A percentile compares a stretch with the other conserved stretches of the same genome.
Conservation (phyloP, 2,329 filamentous ascomycete genomes). For the Phialophora macrospora region DNA sequence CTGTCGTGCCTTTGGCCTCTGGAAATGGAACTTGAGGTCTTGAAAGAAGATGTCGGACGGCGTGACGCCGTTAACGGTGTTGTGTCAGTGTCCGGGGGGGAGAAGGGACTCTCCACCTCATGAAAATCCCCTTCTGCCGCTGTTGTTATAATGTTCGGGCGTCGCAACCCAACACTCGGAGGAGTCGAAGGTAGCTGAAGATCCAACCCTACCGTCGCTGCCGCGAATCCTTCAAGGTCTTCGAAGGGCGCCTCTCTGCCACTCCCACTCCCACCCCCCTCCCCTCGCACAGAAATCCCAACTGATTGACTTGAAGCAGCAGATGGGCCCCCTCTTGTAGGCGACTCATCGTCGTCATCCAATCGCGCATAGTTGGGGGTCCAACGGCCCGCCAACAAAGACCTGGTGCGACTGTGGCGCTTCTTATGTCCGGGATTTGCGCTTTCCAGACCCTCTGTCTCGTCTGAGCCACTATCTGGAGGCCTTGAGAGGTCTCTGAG, state of each 20-base stretch:
- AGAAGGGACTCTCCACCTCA: constrained; percentile 42
- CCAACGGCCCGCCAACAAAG: constrained; percentile 52
- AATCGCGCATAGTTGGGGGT: constrained; percentile 41
- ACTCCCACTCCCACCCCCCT: constrained; percentile 44
- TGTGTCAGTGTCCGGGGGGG: constrained; percentile 61
- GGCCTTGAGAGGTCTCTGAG: constrained; percentile 65
- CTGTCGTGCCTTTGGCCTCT: constrained; percentile 55
- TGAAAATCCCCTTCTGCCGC: constrained; percentile 39
- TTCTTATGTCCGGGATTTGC: constrained; percentile 38
- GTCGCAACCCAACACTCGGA: constrained; percentile 34
- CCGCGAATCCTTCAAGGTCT: constrained; percentile 48
- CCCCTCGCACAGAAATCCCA: constrained; percentile 22
- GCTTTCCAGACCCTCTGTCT: constrained; percentile 41
- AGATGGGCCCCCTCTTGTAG: constrained; percentile 32
- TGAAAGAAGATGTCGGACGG: constrained; percentile 58
- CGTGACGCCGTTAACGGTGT: constrained; percentile 63
- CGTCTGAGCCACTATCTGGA: constrained; percentile 41
- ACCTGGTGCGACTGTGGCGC: constrained; percentile 49
- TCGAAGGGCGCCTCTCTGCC: constrained; percentile 47
- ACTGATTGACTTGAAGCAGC: constrained; percentile 11
- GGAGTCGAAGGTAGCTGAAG: constrained; percentile 44
- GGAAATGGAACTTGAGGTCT: constrained; percentile 56
- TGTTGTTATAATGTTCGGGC: constrained; percentile 39
- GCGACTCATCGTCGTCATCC: constrained; percentile 32
- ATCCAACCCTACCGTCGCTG: constrained; percentile 51